Conservation (phyloP, 768 basidiomycete species). For the Amanita exitialis region DNA sequence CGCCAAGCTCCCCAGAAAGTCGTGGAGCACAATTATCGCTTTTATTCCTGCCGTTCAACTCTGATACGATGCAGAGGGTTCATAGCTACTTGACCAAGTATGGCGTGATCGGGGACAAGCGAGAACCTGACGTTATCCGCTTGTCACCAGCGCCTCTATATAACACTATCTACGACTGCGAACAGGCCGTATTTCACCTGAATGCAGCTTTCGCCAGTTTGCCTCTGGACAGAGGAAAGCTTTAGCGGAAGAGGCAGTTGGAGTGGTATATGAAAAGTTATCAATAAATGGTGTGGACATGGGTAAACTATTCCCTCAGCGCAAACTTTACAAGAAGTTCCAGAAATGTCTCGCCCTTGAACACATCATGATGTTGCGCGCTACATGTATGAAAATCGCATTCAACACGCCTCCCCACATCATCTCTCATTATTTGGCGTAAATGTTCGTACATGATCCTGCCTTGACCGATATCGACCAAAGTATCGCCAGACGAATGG, state of each 20-base stretch:
- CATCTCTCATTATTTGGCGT: constrained; percentile 21
- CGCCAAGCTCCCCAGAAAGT: constrained; percentile 53
- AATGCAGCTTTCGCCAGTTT: constrained; percentile 42
- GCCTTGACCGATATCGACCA: constrained; percentile 58
- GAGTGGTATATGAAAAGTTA: background rate
- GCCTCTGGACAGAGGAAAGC: background rate
- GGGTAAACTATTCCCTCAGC: background rate
- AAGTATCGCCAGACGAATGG: constrained; percentile 64
- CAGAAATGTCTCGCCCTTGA: constrained; percentile 32
- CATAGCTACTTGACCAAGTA: constrained; percentile 45
- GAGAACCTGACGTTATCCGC: constrained; percentile 87
- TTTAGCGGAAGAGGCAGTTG: background rate
- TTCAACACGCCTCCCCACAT: constrained; percentile 13
- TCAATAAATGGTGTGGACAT: background rate
- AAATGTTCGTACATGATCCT: constrained; percentile 49
- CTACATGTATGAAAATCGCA: constrained; percentile 29
- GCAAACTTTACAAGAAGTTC: constrained; percentile 23
- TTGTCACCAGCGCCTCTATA: constrained; percentile 84
- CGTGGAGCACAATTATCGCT: constrained; percentile 88
- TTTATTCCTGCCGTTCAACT: constrained; percentile 56
- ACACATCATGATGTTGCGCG: constrained; percentile 46
- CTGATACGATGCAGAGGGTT: constrained; percentile 62
- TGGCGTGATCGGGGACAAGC: constrained; percentile 89
- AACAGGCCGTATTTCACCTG: constrained; percentile 53
- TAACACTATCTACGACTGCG: constrained; percentile 72